These are phyloP conservation scores for Candida ficus DNA, from an alignment of 805 yeast genomes.

Conservation along the genomic window DNA sequence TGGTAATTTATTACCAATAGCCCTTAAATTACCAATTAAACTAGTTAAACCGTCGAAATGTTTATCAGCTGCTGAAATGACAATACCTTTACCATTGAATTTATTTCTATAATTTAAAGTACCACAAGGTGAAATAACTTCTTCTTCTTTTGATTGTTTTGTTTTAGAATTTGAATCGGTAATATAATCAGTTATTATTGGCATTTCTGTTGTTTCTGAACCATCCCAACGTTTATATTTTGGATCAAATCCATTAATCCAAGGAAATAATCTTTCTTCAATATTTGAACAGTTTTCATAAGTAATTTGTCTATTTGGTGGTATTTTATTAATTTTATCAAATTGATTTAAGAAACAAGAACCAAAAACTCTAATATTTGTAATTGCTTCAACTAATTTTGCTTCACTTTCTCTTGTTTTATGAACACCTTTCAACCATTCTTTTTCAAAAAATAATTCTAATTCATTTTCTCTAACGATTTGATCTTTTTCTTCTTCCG, in stretches of 20 bases:
- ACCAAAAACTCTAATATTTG: constrained; percentile 25
- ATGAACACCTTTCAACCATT: constrained; percentile 14
- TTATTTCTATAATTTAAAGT: constrained; percentile 22
- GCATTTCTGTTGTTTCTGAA: constrained; percentile 9
- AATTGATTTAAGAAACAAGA: constrained; percentile 24
- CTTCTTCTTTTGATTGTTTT: constrained; percentile 11
- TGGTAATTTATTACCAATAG: constrained; percentile 32
- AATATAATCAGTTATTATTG: constrained; percentile 14
- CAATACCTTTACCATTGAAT: constrained; percentile 32
- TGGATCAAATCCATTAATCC: constrained; percentile 33
- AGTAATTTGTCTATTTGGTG: background rate
- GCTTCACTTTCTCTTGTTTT: constrained; percentile 21
- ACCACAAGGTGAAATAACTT: constrained; percentile 16
- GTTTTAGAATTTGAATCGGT: no score
- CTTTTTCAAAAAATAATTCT: background rate
- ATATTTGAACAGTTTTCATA: constrained; percentile 25
- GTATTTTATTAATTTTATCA: constrained; percentile 6
- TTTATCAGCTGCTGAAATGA: constrained; percentile 26
- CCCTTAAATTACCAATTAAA: constrained; percentile 36
- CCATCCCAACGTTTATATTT: constrained; percentile 36
- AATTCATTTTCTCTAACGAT: constrained; percentile 12
- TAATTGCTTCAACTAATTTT: constrained; percentile 20
- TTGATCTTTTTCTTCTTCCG: constrained; percentile 15
- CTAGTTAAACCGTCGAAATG: constrained; percentile 25
- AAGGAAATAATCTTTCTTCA: constrained; percentile 36